Evolutionary conservation across 179 eudicot species (phyloP).

Genomic region (Spergularia azorica): DNA sequence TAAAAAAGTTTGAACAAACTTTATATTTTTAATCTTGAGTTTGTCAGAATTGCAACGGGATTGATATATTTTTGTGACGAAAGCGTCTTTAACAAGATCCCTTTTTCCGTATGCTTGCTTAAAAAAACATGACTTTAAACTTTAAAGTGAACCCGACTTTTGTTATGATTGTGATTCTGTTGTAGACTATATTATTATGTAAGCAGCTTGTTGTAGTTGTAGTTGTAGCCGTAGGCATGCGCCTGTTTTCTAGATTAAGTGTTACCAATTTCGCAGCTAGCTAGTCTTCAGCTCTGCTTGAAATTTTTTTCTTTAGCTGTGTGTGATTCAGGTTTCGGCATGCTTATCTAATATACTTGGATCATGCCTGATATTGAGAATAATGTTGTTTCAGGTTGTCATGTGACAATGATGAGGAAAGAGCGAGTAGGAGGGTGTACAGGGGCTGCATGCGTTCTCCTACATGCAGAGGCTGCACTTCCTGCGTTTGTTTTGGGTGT

Average conservation of each 20-base stretch:
- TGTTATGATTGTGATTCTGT: neutral
- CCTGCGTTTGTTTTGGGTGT: conserved; percentile 83
- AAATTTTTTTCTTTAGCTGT: neutral
- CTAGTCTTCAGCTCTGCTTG: no score
- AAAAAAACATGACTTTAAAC: neutral
- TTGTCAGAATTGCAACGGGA: neutral
- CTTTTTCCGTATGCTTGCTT: neutral
- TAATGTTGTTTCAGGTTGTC: conserved; percentile 40
- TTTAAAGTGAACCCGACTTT: neutral
- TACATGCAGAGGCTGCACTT: conserved; percentile 69
- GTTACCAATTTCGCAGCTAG: no score
- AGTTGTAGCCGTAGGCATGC: neutral
- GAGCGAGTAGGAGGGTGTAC: conserved; percentile 62
- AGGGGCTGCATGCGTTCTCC: conserved; percentile 63
- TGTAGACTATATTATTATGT: neutral
- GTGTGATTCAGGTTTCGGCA: neutral
- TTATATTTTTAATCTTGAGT: neutral
- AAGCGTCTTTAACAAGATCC: neutral
- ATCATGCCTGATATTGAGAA: neutral
- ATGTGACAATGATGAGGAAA: conserved; percentile 65
- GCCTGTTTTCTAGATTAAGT: neutral
- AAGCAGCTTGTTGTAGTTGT: no score
- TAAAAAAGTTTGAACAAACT: neutral
- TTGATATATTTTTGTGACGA: neutral
- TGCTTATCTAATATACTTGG: neutral